These are phyloP conservation scores for Aleurites moluccanus DNA, from an alignment of 441 rosid genomes.

Conservation along the genomic window DNA sequence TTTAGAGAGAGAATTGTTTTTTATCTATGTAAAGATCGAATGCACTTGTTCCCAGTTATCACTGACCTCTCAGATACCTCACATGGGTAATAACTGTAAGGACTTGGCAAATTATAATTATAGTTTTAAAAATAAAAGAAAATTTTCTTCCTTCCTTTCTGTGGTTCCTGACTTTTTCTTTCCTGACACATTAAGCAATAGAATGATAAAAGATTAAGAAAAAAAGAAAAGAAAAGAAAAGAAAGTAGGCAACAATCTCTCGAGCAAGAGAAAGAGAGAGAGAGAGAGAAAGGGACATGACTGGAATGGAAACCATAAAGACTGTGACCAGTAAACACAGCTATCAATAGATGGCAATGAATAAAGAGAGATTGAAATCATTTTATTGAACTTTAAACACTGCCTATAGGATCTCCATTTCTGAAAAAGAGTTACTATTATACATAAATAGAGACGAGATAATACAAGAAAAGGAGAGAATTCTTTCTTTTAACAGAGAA, in stretches of 20 bases:
- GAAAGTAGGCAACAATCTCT: slow-evolving; percentile 10
- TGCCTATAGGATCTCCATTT: slow-evolving; percentile 28
- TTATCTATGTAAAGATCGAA: slow-evolving; percentile 9
- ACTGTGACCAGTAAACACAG: slow-evolving; percentile 27
- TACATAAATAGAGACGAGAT: neutral
- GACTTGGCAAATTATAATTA: slow-evolving; percentile 5
- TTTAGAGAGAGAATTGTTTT: neutral
- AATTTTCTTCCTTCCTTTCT: slow-evolving; percentile 28
- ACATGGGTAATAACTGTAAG: slow-evolving; percentile 37
- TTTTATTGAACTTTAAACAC: slow-evolving; percentile 25
- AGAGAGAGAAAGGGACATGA: slow-evolving; percentile 50
- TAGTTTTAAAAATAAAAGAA: neutral
- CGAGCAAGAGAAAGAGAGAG: slow-evolving; percentile 1
- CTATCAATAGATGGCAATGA: slow-evolving; percentile 28
- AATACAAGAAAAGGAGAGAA: slow-evolving; percentile 4
- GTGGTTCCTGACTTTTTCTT: slow-evolving; percentile 44
- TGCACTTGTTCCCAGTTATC: slow-evolving; percentile 8
- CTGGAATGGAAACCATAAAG: slow-evolving; percentile 51
- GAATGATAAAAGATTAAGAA: slow-evolving; percentile 27
- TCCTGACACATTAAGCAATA: slow-evolving; percentile 35
- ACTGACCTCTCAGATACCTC: slow-evolving; percentile 24
- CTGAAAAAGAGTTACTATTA: neutral
- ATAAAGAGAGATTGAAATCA: slow-evolving; percentile 29
- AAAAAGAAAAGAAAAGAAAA: slow-evolving; percentile 5
- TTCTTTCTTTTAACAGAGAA: neutral